These are phyloP conservation scores for Priceomyces haplophilus DNA, from an alignment of 805 yeast genomes.

Conservation along the genomic window DNA sequence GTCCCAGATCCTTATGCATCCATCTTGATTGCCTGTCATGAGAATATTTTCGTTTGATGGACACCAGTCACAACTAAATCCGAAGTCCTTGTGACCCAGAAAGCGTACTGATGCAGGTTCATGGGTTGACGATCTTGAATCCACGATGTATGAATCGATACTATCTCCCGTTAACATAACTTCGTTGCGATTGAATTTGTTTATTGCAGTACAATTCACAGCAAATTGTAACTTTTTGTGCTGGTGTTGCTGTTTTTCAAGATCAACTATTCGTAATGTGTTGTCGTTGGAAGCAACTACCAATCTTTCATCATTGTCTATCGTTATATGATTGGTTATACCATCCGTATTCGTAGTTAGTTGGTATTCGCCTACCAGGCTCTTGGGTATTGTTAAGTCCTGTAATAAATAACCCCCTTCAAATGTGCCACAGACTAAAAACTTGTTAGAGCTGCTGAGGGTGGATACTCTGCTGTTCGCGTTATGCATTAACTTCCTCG, in stretches of 20 bases:
- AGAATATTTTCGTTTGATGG: constrained; percentile 37
- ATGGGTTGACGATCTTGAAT: constrained; percentile 29
- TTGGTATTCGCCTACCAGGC: constrained; percentile 30
- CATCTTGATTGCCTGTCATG: constrained; percentile 61
- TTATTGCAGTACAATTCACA: constrained; percentile 46
- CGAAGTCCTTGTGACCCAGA: constrained; percentile 52
- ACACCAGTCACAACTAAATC: constrained; percentile 62
- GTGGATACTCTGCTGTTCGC: constrained; percentile 47
- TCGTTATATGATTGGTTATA: constrained; percentile 48
- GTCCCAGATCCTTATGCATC: constrained; percentile 54
- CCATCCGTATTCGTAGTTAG: constrained; percentile 46
- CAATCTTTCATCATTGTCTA: constrained; percentile 31
- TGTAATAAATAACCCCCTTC: constrained; percentile 48
- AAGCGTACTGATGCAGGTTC: constrained; percentile 16
- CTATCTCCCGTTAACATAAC: constrained; percentile 52
- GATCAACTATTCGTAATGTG: constrained; percentile 40
- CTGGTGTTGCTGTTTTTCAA: constrained; percentile 16
- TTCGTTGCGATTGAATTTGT: constrained; percentile 37
- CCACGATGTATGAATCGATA: constrained; percentile 41
- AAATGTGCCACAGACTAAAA: constrained; percentile 52
- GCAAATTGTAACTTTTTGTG: constrained; percentile 41
- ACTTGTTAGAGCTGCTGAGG: constrained; percentile 39
- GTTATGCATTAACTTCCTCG: constrained; percentile 25
- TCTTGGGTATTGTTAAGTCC: constrained; percentile 25
- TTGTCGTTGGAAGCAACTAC: constrained; percentile 53